Evolutionary conservation across 805 yeast species (phyloP), one percentile per base, ranked within the genome.

Genomic region (Monosporozyma yasuniensis): DNA sequence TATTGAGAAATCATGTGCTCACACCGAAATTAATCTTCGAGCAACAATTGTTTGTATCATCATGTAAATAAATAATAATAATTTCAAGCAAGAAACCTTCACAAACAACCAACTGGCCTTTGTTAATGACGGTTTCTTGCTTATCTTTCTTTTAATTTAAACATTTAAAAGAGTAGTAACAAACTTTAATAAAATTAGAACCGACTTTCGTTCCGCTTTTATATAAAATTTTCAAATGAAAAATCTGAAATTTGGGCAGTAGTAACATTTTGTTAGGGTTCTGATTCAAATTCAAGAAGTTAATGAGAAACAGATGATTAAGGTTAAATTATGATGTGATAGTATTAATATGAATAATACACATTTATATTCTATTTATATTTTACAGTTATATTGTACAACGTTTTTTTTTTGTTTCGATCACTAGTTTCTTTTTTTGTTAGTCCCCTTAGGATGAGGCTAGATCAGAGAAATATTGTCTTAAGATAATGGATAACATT

Each of bases 401-500:
- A 4, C 2, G 11, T 1, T 35, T 35, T 18, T 3, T 32, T 32
- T 18, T 35, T 3, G 6, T 34, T 34, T 34, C 7, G n/a, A n/a
- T n/a, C n/a, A n/a, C n/a, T 34, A 3, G 10, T 19, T 35, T 35
- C 18, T 35, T 35, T 8, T 35, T 16, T 18, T 8, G 12, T 18
- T 35, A 16, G 18, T 35, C 39, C 22, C 11, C 39, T 35, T 35
- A 35, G 16, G 39, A 35, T 6, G 39, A 35, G 3, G 82, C 83
- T 41, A 80, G 62, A 61, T 88, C 95, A 1, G 88, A 74, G 67
- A 93, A 95, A 68, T 87, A 93, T 66, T 93, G 99, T 60, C 98
- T 80, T 52, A 93, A 74, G 54, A 95, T 91, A 56, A 84, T 73
- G 1, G 97, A 80, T 49, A 93, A 74, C 84, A 93, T 89, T 61